Conservation (phyloP, 108 stramenopile genomes). For the Cyclotella distinguenda region DNA sequence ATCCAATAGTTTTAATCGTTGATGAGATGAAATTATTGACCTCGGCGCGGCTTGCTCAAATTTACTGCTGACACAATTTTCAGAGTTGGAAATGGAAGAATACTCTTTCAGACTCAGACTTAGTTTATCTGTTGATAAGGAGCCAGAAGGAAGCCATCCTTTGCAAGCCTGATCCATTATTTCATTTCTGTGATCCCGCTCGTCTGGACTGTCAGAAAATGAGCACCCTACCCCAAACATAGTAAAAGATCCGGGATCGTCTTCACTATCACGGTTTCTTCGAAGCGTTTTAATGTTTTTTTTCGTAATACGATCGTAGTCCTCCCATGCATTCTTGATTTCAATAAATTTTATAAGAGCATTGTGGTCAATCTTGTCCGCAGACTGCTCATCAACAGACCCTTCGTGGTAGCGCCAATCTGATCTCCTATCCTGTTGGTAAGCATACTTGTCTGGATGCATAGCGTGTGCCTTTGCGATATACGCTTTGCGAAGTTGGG, state of each 20-base stretch:
- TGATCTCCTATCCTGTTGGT: not conserved
- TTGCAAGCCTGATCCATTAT: constrained; percentile 84
- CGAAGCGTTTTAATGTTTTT: not conserved
- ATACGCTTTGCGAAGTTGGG: constrained; percentile 59
- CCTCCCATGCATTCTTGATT: constrained; percentile 71
- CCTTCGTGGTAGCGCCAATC: not conserved
- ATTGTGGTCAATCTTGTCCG: constrained; percentile 10
- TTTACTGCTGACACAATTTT: too few relatives aligned
- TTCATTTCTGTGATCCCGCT: constrained; percentile 55
- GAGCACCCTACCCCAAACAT: constrained; percentile 87
- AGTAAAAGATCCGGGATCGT: constrained; percentile 66
- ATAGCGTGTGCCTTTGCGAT: constrained; percentile 56
- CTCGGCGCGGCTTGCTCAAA: too few relatives aligned
- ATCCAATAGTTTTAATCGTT: too few relatives aligned
- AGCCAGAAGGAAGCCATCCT: constrained; percentile 80
- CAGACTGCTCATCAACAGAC: not conserved
- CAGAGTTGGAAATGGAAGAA: too few relatives aligned
- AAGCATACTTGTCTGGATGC: constrained; percentile 71
- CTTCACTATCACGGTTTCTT: not conserved
- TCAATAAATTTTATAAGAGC: constrained; percentile 52
- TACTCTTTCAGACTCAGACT: too few relatives aligned
- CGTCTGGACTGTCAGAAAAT: constrained; percentile 71
- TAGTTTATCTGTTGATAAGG: constrained; percentile 19
- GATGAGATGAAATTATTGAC: too few relatives aligned
- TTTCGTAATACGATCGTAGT: constrained; percentile 52